Percentiles rank a stretch among this genome's conserved stretches.
Conservation (phyloP, 2,329 filamentous ascomycete species). For the Fusarium staphyleae region DNA sequence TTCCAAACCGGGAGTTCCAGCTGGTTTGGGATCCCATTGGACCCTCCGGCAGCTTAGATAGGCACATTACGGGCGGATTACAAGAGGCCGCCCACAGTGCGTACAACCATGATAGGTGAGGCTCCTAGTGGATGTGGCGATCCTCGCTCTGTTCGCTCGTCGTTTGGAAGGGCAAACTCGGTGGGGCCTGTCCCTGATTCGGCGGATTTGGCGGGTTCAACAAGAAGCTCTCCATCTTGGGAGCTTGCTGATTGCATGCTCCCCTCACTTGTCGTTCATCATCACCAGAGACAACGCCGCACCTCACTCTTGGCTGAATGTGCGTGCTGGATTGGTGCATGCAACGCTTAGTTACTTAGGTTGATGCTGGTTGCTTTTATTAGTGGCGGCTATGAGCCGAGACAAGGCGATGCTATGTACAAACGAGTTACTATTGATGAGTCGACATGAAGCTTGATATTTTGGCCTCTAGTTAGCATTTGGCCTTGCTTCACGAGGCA, state of each 20-base stretch:
- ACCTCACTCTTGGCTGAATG: conserved; percentile 17
- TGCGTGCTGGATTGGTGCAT: conserved; percentile 4
- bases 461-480: too few relatives aligned
- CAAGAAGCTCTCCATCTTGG: conserved; percentile 11
- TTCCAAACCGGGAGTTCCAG: conserved; percentile 7
- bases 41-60: conserved; percentile 19
- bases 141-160: conserved; percentile 1
- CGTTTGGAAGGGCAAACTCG: conserved; percentile 18
- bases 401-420: neutral
- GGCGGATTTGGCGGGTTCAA: conserved; percentile 14
- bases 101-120: neutral
- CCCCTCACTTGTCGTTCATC: conserved; percentile 5
- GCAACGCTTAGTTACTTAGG: neutral
- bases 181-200: conserved; percentile 7
- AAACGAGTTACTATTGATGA: too few relatives aligned
- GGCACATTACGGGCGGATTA: conserved; percentile 27
- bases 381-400: neutral
- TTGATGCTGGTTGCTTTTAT: neutral
- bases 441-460: too few relatives aligned
- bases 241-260: conserved; percentile 22
- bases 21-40: conserved; percentile 11
- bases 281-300: conserved; percentile 7
- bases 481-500: too few relatives aligned
- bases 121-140: conserved; percentile 12
- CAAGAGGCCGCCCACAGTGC: conserved; percentile 28